Evolutionary conservation across 257 asterid species (phyloP), one percentile per base, ranked within the genome.

Genomic region (Jacaranda mimosifolia): DNA sequence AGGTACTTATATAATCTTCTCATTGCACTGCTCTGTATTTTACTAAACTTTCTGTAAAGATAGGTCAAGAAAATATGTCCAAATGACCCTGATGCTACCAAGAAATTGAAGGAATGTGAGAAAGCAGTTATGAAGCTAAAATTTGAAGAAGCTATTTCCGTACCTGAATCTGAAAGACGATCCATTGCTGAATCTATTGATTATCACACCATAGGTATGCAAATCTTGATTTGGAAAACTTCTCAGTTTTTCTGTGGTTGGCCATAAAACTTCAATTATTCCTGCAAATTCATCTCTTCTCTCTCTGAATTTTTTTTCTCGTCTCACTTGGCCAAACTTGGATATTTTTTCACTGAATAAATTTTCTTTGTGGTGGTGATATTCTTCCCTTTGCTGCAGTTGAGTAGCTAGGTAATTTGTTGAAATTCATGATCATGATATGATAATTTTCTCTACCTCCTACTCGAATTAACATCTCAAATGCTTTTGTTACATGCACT

Each of bases 141-240:
- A 83, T 96, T 96, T 86, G 99, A 96, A 85, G 98, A 96, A 86
- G 99, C 98, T 65, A 96, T 96, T 49, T 82, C 98, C 10, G 90
- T 82, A 42, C 98, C 98, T 79, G 89, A 85, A 73, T 76, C 97
- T 39, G 86, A 83, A 82, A 90, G 57, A 76, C 92, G 74, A 73
- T 94, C 97, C 7, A 46, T 92, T 9, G 96, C 98, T 14, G 98
- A 96, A 70, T 69, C 97, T 66, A 83, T 96, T 73, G 99, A 93
- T 80, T 92, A 96, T 86, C 97, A 80, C 72, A 74, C 98, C 65
- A 77, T 91, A 83, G 99, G 99, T 96, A 85, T 73, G 92, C 59
- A 59, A 56, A 21, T 46, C 68, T 77, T 40, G 79, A 48, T 57
- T 68, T 69, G 80, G 64, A 58, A 56, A 26, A 12, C 42, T 15